Base-by-base conservation (phyloP, 169 alveolate genomes). In the Cryptosporidium muris region DNA sequence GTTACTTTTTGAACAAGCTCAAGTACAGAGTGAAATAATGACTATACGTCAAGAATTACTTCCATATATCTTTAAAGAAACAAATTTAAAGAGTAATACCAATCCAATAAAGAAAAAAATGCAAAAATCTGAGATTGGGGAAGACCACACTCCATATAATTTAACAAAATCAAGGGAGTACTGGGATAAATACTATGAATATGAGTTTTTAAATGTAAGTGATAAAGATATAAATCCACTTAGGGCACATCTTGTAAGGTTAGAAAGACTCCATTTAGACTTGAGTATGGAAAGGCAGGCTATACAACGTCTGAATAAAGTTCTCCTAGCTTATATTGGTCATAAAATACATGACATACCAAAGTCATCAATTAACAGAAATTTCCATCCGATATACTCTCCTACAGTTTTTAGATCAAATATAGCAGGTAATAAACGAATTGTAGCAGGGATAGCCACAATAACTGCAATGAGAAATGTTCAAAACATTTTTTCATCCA, bases 301-400 rank as follows among this genome's bases (percentile, higher is more conserved):
- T 7, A 74, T 74, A 25, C 37, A 56, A 45, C 25, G 12, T 12
- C 60, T 58, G 43, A 16, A 58, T 25, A 42, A 74, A 12, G 6
- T 68, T 36, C 45, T 74, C 6, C 16, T 60, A 43, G 4, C 25
- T 1, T 74, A 40, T 40, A 74, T 74, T 42, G 85, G 85, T 6
- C 67, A 58, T 45, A 74, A 74, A 16, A 60, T 58, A 25, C 66
- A 74, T 38, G 85, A 74, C 60, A 62, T 74, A 2, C 85, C 85
- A 40, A 60, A 11, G 11, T 42, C 40, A 12, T 56, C 43, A 11
- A 54, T 45, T 9, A 54, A 48, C 4, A 62, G 11, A 1, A 60
- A 60, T 12, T 74, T 74, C 37, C 8, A 25, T 34, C 85, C 85
- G 4, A 6, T 74, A 6, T 74, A 74, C 48, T 58, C 54, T n/a